Evolutionary conservation across 1,139 yeast species (phyloP).

Genomic region (Sugiyamaella novakii): DNA sequence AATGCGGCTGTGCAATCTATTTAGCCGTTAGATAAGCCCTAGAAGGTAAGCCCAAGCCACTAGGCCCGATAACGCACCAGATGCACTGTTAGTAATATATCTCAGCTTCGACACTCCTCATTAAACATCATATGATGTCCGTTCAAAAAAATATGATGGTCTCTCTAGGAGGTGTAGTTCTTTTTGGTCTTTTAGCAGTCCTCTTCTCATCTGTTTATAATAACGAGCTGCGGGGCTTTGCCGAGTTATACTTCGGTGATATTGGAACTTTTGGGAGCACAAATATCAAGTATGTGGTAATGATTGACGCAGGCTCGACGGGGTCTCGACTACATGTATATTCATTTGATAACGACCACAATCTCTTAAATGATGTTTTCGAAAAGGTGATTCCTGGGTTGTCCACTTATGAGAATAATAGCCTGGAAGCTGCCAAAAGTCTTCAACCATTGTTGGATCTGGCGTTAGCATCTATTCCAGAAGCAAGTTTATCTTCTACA

Average conservation of each 20-base stretch:
- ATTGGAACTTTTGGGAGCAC: conserved; percentile 27
- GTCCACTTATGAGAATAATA: conserved; percentile 77
- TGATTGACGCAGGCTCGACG: conserved; percentile 94
- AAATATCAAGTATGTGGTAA: conserved; percentile 54
- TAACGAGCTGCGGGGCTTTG: conserved; percentile 1
- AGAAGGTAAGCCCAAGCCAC: no score
- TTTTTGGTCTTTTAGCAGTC: background rate
- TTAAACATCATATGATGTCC: no score
- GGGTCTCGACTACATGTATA: conserved; percentile 94
- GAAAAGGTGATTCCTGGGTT: conserved; percentile 87
- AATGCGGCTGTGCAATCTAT: no score
- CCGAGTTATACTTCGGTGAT: no score
- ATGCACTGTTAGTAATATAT: no score
- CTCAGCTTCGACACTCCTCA: no score
- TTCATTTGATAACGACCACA: conserved; percentile 79
- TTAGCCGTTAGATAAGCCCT: no score
- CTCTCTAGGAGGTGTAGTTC: background rate
- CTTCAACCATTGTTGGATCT: conserved; percentile 71
- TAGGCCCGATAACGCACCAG: background rate
- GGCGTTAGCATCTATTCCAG: conserved; percentile 76
- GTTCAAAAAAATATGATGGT: no score
- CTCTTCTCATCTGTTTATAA: conserved; percentile 2
- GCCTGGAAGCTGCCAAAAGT: conserved; percentile 77
- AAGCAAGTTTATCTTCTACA: conserved; percentile 65
- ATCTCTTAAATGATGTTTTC: conserved; percentile 67